A percentile compares a stretch with the other conserved stretches of the same genome.
phyloP scores from a whole-genome alignment of 2,329 filamentous ascomycete species.

The Scedosporium dehoogii region DNA sequence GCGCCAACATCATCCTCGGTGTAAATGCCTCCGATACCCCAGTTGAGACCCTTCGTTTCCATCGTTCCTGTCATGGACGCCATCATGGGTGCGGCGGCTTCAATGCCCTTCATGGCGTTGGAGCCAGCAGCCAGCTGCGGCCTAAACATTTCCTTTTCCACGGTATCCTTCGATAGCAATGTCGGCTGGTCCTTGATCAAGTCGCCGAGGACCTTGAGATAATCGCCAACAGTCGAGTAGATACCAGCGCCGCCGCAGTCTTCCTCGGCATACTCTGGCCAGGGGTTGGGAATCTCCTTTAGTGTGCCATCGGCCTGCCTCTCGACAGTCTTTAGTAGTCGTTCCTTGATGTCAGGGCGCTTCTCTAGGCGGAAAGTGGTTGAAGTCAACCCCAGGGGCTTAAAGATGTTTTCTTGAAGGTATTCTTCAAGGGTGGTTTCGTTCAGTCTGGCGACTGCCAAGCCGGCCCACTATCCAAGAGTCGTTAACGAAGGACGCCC shows the following conservation, averaged over 20 bases:
- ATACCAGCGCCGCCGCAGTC: background rate
- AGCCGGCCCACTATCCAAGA: background rate
- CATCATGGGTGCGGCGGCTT: background rate
- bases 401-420: background rate
- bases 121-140: background rate
- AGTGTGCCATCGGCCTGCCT: background rate
- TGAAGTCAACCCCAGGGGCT: background rate
- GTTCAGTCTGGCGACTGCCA: background rate
- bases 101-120: background rate
- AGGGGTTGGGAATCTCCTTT: background rate
- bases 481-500: too few relatives aligned
- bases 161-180: background rate
- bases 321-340: background rate
- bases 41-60: background rate
- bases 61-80: background rate
- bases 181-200: background rate
- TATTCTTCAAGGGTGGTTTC: background rate
- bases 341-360: background rate
- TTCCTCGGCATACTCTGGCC: background rate
- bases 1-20: background rate
- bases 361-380: background rate
- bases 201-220: background rate
- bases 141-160: background rate
- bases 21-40: conserved; percentile 1
- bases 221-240: background rate